phyloP scores from a whole-genome alignment of 2,329 filamentous ascomycete genomes.

The Colletotrichum horii region DNA sequence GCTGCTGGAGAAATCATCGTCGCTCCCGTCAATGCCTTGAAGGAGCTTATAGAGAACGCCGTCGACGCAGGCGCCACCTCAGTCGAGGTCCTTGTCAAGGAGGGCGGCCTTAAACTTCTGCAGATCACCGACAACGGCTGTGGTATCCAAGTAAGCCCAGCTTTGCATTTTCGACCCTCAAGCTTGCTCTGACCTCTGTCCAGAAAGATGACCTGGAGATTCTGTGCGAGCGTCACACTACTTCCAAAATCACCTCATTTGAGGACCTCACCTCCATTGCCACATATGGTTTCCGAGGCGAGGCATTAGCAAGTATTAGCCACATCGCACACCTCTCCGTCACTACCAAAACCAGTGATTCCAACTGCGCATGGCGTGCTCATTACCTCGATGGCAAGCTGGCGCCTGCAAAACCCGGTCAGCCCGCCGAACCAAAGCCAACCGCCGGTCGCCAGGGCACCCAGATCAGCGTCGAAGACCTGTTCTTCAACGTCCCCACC shows the following conservation, averaged over 20 bases:
- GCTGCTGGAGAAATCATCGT: conserved; percentile 98
- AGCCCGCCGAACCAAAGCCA: conserved; percentile 83
- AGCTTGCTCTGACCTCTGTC: conserved; percentile 26
- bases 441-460: conserved; percentile 89
- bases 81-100: conserved; percentile 90
- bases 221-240: conserved; percentile 94
- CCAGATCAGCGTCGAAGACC: conserved; percentile 93
- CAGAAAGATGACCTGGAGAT: conserved; percentile 91
- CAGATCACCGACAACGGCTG: conserved; percentile 98
- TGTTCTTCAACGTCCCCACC: conserved; percentile 96
- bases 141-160: conserved; percentile 77
- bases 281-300: conserved; percentile 97
- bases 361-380: conserved; percentile 87
- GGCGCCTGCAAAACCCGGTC: conserved; percentile 83
- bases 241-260: conserved; percentile 92
- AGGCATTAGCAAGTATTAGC: conserved; percentile 95
- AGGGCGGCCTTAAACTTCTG: conserved; percentile 90
- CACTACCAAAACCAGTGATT: conserved; percentile 90
- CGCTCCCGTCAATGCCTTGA: conserved; percentile 92
- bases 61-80: conserved; percentile 96
- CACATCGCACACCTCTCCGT: conserved; percentile 96
- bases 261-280: conserved; percentile 89
- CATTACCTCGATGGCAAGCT: conserved; percentile 86
- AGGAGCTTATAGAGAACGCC: conserved; percentile 95
- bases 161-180: neutral